phyloP scores from a whole-genome alignment of 2,329 filamentous ascomycete genomes.

The Verticillium klebahnii region DNA sequence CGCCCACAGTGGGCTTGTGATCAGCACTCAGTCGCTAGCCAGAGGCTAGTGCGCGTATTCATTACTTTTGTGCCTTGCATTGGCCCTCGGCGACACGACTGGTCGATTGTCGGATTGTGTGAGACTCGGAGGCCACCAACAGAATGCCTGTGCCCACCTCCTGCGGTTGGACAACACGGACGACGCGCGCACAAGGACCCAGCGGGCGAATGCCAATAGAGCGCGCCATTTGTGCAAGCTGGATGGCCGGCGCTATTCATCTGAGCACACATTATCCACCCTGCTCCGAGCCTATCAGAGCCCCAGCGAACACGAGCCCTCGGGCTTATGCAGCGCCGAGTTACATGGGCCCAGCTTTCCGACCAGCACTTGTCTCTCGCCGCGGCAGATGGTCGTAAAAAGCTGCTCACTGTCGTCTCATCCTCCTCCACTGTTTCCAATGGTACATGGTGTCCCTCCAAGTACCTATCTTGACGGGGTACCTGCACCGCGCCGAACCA shows the following conservation, averaged over 20 bases:
- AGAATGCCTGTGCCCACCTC: neutral
- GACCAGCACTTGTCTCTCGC: conserved; percentile 4
- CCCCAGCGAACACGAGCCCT: conserved; percentile 4
- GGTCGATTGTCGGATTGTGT: conserved; percentile 7
- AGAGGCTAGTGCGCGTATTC: conserved; percentile 3
- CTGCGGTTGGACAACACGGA: conserved; percentile 9
- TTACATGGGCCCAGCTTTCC: conserved; percentile 7
- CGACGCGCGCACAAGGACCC: conserved; percentile 9
- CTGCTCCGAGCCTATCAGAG: conserved; percentile 8
- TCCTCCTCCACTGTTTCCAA: conserved; percentile 1
- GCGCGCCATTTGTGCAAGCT: conserved; percentile 13
- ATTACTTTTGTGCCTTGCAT: conserved; percentile 6
- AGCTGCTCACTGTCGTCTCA: conserved; percentile 8
- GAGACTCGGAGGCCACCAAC: neutral
- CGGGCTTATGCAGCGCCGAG: conserved; percentile 12
- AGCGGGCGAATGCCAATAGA: conserved; percentile 12
- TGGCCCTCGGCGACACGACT: conserved; percentile 11
- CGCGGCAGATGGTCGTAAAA: conserved; percentile 1
- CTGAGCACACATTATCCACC: conserved; percentile 8
- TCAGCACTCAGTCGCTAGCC: neutral
- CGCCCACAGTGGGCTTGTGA: conserved; percentile 1
- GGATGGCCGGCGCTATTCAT: conserved; percentile 9
- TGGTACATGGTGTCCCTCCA: neutral
- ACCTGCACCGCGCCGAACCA: conserved; percentile 18
- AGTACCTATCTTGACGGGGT: conserved; percentile 29